phyloP scores from a whole-genome alignment of 2,329 filamentous ascomycete species.

The Hypoxylon sp. region DNA sequence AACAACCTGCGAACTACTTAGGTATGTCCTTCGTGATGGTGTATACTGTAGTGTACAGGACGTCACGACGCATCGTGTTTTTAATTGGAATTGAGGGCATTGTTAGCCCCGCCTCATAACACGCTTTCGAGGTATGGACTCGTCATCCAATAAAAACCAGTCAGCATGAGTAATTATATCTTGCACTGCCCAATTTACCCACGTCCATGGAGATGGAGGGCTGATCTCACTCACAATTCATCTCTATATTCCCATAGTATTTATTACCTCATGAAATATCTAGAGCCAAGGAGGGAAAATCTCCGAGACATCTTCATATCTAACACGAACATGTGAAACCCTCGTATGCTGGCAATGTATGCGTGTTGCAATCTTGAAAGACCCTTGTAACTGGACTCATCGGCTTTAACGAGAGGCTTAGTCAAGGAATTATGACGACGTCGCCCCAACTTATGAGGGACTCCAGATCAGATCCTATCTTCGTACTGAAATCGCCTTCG shows the following conservation, averaged over 20 bases:
- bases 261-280: conserved; percentile 30
- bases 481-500: conserved; percentile 25
- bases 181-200: conserved; percentile 34
- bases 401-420: conserved; percentile 30
- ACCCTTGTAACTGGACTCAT: conserved; percentile 7
- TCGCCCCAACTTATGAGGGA: conserved; percentile 14
- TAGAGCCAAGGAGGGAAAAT: conserved; percentile 23
- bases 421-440: conserved; percentile 21
- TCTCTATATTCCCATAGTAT: conserved; percentile 10
- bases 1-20: conserved; percentile 9
- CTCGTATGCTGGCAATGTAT: conserved; percentile 23
- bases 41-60: conserved; percentile 32
- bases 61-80: conserved; percentile 32
- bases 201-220: conserved; percentile 27
- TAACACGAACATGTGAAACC: conserved; percentile 29
- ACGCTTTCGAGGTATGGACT: conserved; percentile 12
- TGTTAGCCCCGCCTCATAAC: conserved; percentile 31
- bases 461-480: conserved; percentile 16
- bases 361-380: conserved; percentile 14
- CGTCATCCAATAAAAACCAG: conserved; percentile 25
- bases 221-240: conserved; percentile 33
- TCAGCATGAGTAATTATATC: conserved; percentile 34
- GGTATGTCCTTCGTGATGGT: conserved; percentile 24
- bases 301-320: conserved; percentile 33
- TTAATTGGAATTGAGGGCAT: conserved; percentile 17